Evolutionary conservation across 345 rosid genomes (phyloP).

Genomic region (Linum trigynum): DNA sequence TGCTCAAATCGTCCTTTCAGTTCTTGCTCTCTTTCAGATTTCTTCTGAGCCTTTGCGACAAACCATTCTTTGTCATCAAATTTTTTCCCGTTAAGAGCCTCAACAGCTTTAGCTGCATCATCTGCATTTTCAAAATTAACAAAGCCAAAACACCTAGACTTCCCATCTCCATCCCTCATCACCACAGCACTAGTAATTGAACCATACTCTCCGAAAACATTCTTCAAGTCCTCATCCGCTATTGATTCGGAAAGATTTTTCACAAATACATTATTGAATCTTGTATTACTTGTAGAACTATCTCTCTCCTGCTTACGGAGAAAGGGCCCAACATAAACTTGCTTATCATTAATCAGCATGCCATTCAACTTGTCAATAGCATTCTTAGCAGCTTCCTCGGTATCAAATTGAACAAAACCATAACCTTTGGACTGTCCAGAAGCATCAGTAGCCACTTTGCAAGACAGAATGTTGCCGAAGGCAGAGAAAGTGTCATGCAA

Average conservation of each 20-base stretch:
- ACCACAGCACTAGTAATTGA: conserved; percentile 20
- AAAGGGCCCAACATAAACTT: conserved; percentile 24
- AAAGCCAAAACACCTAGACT: conserved; percentile 24
- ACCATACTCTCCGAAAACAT: conserved; percentile 16
- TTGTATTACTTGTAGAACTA: background rate
- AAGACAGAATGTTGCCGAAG: conserved; percentile 22
- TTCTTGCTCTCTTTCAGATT: conserved; percentile 21
- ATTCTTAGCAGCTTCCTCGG: conserved; percentile 16
- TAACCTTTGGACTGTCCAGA: conserved; percentile 21
- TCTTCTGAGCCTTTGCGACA: conserved; percentile 23
- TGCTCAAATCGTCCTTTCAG: conserved; percentile 18
- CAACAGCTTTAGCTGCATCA: conserved; percentile 21
- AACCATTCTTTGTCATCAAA: conserved; percentile 19
- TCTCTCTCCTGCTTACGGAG: conserved; percentile 23
- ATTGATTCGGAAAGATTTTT: conserved; percentile 17
- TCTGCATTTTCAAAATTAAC: conserved; percentile 23
- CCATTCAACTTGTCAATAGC: conserved; percentile 24
- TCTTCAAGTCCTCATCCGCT: conserved; percentile 19
- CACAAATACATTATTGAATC: conserved; percentile 18
- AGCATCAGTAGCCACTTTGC: conserved; percentile 20
- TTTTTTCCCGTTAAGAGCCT: conserved; percentile 18
- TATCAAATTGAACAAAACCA: conserved; percentile 24
- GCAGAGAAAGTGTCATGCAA: conserved; percentile 17
- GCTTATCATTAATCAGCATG: conserved; percentile 22
- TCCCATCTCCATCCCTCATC: conserved; percentile 22